These are phyloP conservation scores for Ailanthus altissimus DNA, from an alignment of 345 rosid genomes.

Conservation along the genomic window DNA sequence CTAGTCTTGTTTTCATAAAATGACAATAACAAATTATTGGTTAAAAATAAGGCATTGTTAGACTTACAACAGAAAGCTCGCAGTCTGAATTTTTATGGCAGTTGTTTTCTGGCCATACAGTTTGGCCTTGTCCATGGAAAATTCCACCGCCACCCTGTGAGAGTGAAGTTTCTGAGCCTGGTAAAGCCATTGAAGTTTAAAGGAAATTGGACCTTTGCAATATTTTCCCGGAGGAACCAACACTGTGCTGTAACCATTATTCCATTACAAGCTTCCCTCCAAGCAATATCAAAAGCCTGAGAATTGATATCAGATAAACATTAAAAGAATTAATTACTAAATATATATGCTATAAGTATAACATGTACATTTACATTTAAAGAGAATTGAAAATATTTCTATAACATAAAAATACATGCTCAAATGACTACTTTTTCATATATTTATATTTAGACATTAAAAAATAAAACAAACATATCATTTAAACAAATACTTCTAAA, in stretches of 20 bases:
- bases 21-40: background rate
- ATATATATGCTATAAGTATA: no score
- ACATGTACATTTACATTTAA: no score
- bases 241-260: background rate
- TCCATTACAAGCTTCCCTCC: background rate
- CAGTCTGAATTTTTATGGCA: constrained; percentile 11
- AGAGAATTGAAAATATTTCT: no score
- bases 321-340: background rate
- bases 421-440: no score
- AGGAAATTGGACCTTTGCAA: constrained; percentile 12
- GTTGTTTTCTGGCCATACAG: constrained; percentile 11
- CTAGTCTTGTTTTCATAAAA: no score
- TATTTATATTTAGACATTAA: no score
- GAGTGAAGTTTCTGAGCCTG: constrained; percentile 22
- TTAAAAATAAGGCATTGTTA: background rate
- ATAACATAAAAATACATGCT: no score
- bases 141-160: constrained; percentile 19
- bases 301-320: background rate
- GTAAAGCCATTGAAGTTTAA: constrained; percentile 20
- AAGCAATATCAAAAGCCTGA: background rate
- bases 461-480: no score
- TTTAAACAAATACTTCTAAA: no score
- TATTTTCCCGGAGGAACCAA: constrained; percentile 15
- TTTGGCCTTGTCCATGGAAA: constrained; percentile 22
- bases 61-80: constrained; percentile 17